Evolutionary conservation across 345 rosid species (phyloP).

Genomic region (Geranium rotundifolium): DNA sequence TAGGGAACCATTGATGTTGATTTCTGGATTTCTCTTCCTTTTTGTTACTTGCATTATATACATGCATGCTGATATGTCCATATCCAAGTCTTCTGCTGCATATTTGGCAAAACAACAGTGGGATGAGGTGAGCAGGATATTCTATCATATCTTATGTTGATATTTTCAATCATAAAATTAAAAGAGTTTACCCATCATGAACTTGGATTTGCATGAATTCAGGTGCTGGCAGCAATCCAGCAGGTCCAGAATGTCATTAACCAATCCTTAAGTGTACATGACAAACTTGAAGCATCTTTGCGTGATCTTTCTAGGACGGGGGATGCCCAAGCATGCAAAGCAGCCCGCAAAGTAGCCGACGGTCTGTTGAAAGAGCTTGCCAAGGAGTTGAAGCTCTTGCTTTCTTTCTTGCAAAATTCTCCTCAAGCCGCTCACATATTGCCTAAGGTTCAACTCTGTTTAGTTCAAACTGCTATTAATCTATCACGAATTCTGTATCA

Average conservation of each 20-base stretch:
- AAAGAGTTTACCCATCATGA: background rate
- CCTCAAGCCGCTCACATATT: slow-evolving; percentile 55
- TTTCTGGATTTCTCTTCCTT: slow-evolving; percentile 63
- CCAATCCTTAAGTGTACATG: slow-evolving; percentile 55
- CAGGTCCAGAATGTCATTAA: slow-evolving; percentile 45
- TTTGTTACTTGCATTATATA: slow-evolving; percentile 67
- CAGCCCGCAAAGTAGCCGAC: slow-evolving; percentile 74
- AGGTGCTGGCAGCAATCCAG: slow-evolving; percentile 72
- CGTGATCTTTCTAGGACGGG: slow-evolving; percentile 88
- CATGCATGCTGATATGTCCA: slow-evolving; percentile 68
- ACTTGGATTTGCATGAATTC: slow-evolving; percentile 12
- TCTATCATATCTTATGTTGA: background rate
- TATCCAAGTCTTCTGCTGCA: slow-evolving; percentile 84
- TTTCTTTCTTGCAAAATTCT: slow-evolving; percentile 58
- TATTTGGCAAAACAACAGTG: slow-evolving; percentile 91
- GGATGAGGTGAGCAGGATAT: slow-evolving; percentile 61
- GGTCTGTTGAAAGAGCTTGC: slow-evolving; percentile 61
- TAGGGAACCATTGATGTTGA: slow-evolving; percentile 81
- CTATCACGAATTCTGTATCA: background rate
- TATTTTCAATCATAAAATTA: background rate
- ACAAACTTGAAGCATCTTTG: slow-evolving; percentile 78
- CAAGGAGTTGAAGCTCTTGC: slow-evolving; percentile 55
- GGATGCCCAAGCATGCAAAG: slow-evolving; percentile 84
- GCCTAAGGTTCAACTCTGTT: slow-evolving; percentile 46
- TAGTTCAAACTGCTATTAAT: background rate